A percentile compares a stretch with the other conserved stretches of the same genome.
Evolutionary conservation across 1,139 yeast species (phyloP).

Genomic region (Yamadazyma diospyri): DNA sequence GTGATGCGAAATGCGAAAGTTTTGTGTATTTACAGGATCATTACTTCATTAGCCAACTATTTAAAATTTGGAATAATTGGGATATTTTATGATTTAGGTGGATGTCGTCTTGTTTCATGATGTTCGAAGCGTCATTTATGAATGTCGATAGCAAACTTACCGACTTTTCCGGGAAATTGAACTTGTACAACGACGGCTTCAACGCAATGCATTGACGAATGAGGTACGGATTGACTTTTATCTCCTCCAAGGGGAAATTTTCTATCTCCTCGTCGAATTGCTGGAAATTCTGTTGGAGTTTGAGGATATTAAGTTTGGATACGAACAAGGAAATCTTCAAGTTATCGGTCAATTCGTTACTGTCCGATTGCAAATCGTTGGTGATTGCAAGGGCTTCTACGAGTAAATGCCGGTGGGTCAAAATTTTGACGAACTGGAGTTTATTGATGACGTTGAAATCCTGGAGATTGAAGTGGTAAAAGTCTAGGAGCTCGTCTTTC

Average conservation of each 20-base stretch:
- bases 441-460: slow-evolving; percentile 27
- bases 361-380: slow-evolving; percentile 16
- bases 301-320: slow-evolving; percentile 21
- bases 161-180: slow-evolving; percentile 5
- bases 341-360: slow-evolving; percentile 18
- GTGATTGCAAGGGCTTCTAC: slow-evolving; percentile 24
- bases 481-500: slow-evolving; percentile 17
- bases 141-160: slow-evolving; percentile 24
- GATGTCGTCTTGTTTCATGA: slow-evolving; percentile 28
- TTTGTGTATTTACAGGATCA: slow-evolving; percentile 7
- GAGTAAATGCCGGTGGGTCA: slow-evolving; percentile 27
- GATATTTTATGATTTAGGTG: slow-evolving; percentile 20
- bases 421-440: slow-evolving; percentile 28
- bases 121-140: slow-evolving; percentile 30
- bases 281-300: slow-evolving; percentile 18
- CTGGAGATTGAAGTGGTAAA: slow-evolving; percentile 12
- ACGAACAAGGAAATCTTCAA: slow-evolving; percentile 1
- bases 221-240: slow-evolving; percentile 34
- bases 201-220: slow-evolving; percentile 29
- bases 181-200: slow-evolving; percentile 20
- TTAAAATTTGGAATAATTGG: slow-evolving; percentile 23
- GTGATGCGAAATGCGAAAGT: slow-evolving; percentile 4
- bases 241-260: slow-evolving; percentile 28
- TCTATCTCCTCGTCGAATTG: slow-evolving; percentile 21
- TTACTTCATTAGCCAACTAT: slow-evolving; percentile 21